Evolutionary conservation across 139 green algal species (phyloP), one percentile per base, ranked within the genome.

Genomic region (Eudorina sp.): DNA sequence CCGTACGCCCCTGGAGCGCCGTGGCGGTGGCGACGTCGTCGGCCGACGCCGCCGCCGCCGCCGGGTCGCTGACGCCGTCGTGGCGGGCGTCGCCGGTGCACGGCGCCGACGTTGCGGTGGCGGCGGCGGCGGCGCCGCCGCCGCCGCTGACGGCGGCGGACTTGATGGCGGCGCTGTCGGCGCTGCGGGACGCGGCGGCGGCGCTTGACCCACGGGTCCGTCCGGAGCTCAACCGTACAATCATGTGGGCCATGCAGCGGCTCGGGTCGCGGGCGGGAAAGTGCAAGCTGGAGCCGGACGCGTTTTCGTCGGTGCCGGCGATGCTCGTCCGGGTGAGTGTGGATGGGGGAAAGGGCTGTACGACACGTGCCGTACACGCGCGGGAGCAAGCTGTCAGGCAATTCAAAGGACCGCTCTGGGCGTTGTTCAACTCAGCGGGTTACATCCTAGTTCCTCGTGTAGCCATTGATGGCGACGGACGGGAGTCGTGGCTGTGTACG

Each of bases 221-320:
- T 31, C 53, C 11, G 55, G 8, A 13, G 38, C 40, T 58, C 40
- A 55, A 58, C 9, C 78, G 78, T 0, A 48, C 58, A n/a, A 40
- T 85, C 38, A 58, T 85, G 78, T 85, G 78, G 78, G 78, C 78
- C 38, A n/a, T 85, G 58, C 78, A 85, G 78, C 78, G 78, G 78
- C 78, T 85, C 38, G 78, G 78, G 55, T 55, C 78, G 55, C 27
- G 78, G 16, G 78, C 78, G 23, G 78, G 55, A 2, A 38, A 34
- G 19, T 58, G 38, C 40, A 27, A 25, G 0, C n/a, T 69, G 38
- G 31, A 58, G 40, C 55, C 78, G 0, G 38, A n/a, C 4, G 40
- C 11, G 27, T 74, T 85, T 43, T 27, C 40, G 0, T 45, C 6
- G 2, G 55, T 85, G 58, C 55, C 78, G 0, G 53, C 40, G 46